These are phyloP conservation scores for Saccharum officinarum DNA, from an alignment of 176 grass and related monocot species.

Conservation along the genomic window DNA sequence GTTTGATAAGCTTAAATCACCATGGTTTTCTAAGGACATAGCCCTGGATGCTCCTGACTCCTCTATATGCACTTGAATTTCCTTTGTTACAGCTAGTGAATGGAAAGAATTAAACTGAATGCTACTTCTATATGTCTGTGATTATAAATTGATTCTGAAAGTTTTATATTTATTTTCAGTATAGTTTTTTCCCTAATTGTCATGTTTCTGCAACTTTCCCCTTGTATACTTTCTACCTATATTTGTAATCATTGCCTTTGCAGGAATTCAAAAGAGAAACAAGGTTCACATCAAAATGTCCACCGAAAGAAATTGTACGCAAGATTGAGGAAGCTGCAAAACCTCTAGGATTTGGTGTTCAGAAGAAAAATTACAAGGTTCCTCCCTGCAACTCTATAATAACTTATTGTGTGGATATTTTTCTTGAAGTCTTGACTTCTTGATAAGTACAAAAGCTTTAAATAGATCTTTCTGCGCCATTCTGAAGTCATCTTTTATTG, in stretches of 20 bases:
- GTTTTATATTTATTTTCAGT: background rate
- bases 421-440: background rate
- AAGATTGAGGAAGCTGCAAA: slow-evolving; percentile 99
- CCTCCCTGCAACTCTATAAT: background rate
- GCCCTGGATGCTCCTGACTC: background rate
- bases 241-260: background rate
- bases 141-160: background rate
- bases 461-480: background rate
- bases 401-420: background rate
- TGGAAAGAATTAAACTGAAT: background rate
- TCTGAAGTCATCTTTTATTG: slow-evolving; percentile 16
- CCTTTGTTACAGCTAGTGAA: background rate
- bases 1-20: background rate
- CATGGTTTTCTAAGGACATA: background rate
- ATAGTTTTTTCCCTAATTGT: background rate
- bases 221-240: background rate
- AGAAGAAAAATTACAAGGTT: slow-evolving; percentile 98
- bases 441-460: background rate
- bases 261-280: slow-evolving; percentile 98
- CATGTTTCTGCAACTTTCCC: background rate
- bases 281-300: slow-evolving; percentile 90
- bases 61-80: background rate
- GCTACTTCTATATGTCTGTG: background rate
- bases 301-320: slow-evolving; percentile 79
- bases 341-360: slow-evolving; percentile 93